Base-by-base conservation (phyloP, 352 stramenopile species). In the Phytophthora pseudosyringae region DNA sequence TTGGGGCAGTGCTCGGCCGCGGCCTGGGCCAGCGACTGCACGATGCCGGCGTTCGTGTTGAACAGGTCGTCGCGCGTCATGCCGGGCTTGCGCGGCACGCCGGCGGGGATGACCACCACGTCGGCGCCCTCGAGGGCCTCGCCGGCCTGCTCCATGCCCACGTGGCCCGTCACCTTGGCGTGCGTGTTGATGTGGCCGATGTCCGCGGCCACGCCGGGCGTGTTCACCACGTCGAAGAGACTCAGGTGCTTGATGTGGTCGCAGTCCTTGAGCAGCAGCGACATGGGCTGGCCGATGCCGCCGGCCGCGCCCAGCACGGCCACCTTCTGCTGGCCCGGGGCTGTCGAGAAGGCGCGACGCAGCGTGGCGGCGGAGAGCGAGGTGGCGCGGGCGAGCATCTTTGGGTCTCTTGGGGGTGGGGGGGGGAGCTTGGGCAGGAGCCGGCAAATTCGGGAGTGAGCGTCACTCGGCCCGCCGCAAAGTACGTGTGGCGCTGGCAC, bases 221-320 rank as follows among this genome's bases (percentile, higher is more conserved):
- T 99, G 66, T 98, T 97, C 6, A 99, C 94, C 53, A 99, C 95
- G 86, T 99, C 98, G 71, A 99, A 99, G 54, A 99, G 94, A 59
- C 89, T 95, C 44, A 99, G 80, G 76, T 99, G 90, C 66, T 90
- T 92, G 21, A 99, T 97, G 73, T 98, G 85, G 54, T 97, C 89
- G 63, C 89, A 97, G 64, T 99, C 85, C 84, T 99, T 99, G 67
- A 99, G 89, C 47, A 99, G 83, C 26, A 99, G 88, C 64, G 94
- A 99, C 54, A 99, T 87, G 39, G 97, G 97, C 80, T 99, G 98
- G 56, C 98, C 98, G 71, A 99, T 99, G 64, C 98, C 98, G 47
- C 98, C 98, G 18, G 96, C 93, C 16, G 98, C 98, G 58, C 97
- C 98, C 32, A 95, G 75, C 47, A 93, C 86, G 15, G 86, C 82